These are phyloP conservation scores for Microbotryum silenes-acaulis DNA, from an alignment of 1,284 basidiomycete species.

Conservation along the genomic window DNA sequence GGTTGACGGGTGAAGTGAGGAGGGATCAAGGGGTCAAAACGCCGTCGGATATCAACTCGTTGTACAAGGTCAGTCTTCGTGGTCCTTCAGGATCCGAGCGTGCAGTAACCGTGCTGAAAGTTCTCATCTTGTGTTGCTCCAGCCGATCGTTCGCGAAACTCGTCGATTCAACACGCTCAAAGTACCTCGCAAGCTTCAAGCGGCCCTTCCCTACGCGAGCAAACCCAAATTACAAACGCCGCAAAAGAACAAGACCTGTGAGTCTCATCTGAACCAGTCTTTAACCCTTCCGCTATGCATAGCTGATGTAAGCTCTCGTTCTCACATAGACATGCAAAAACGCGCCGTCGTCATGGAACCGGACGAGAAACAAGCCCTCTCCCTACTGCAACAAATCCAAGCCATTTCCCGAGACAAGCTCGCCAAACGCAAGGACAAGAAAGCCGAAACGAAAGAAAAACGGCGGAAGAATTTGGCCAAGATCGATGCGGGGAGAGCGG, in stretches of 20 bases:
- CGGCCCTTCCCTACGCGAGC: slow-evolving; percentile 78
- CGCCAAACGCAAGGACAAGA: slow-evolving; percentile 67
- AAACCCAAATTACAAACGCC: slow-evolving; percentile 79
- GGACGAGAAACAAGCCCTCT: slow-evolving; percentile 85
- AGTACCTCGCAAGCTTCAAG: slow-evolving; percentile 81
- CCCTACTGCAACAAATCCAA: slow-evolving; percentile 89
- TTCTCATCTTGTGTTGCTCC: not conserved
- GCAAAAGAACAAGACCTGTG: slow-evolving; percentile 58
- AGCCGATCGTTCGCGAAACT: slow-evolving; percentile 63
- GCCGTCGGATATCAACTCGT: slow-evolving; percentile 73
- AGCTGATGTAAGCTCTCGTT: not conserved
- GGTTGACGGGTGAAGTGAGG: slow-evolving; percentile 86
- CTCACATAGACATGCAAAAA: slow-evolving; percentile 62
- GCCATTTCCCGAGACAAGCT: slow-evolving; percentile 85
- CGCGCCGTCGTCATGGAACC: slow-evolving; percentile 91
- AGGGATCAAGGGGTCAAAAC: slow-evolving; percentile 75
- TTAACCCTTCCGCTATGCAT: not conserved
- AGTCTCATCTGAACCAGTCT: slow-evolving; percentile 15
- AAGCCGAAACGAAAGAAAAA: slow-evolving; percentile 52
- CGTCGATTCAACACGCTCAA: slow-evolving; percentile 88
- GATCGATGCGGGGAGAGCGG: slow-evolving; percentile 10
- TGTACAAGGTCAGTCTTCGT: slow-evolving; percentile 57
- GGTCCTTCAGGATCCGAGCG: not conserved
- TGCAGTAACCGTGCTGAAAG: not conserved
- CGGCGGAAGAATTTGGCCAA: slow-evolving; percentile 24